Evolutionary conservation across 495 filamentous ascomycete genomes (phyloP).

Genomic region (Hypoxylon lienhwacheense): DNA sequence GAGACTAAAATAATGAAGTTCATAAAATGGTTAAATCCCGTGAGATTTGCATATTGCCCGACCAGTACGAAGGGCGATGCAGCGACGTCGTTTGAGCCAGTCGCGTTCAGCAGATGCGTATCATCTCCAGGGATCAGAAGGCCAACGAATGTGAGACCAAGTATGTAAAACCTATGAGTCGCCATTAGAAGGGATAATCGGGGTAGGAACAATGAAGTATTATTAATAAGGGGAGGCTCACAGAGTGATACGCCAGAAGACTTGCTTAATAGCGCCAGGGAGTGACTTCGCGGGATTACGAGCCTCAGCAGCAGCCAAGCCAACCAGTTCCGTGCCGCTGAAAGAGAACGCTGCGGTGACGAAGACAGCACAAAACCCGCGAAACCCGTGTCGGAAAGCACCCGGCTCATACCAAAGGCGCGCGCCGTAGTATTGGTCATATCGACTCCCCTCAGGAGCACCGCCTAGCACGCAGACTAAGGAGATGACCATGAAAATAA

Average conservation of each 20-base stretch:
- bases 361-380: slow-evolving; percentile 72
- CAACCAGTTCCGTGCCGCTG: slow-evolving; percentile 71
- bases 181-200: slow-evolving; percentile 18
- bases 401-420: slow-evolving; percentile 68
- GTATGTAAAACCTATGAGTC: slow-evolving; percentile 68
- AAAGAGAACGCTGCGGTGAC: slow-evolving; percentile 76
- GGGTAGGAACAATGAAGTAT: not conserved
- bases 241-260: slow-evolving; percentile 71
- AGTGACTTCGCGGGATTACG: slow-evolving; percentile 64
- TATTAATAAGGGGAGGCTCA: slow-evolving; percentile 2
- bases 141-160: slow-evolving; percentile 72
- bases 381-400: slow-evolving; percentile 70
- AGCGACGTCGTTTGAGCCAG: slow-evolving; percentile 53
- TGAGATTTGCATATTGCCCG: slow-evolving; percentile 65
- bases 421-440: slow-evolving; percentile 61
- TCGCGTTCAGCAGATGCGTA: slow-evolving; percentile 53
- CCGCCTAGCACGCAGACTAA: slow-evolving; percentile 71
- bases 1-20: slow-evolving; percentile 74
- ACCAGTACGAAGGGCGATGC: slow-evolving; percentile 78
- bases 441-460: slow-evolving; percentile 53
- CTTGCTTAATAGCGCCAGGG: slow-evolving; percentile 69
- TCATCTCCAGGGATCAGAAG: slow-evolving; percentile 66
- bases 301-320: slow-evolving; percentile 72
- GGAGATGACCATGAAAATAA: slow-evolving; percentile 73
- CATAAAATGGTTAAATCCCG: slow-evolving; percentile 69